phyloP scores from a whole-genome alignment of 768 basidiomycete species.

The Ramaria rubella region DNA sequence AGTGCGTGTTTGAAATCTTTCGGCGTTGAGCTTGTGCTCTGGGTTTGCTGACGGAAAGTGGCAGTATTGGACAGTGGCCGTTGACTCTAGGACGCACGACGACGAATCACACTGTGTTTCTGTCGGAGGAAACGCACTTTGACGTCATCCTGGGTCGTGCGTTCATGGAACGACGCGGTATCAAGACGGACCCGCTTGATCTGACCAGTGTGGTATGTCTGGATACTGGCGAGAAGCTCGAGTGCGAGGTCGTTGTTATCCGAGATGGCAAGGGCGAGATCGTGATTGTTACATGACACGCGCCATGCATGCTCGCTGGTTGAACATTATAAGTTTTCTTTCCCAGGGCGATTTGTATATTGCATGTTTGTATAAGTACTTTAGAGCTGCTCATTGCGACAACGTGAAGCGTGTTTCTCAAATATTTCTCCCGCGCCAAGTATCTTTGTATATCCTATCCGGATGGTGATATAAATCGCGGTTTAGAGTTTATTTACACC shows the following conservation, averaged over 20 bases:
- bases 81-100: slow-evolving; percentile 53
- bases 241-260: slow-evolving; percentile 86
- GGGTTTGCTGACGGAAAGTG: not conserved
- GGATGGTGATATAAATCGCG: too few relatives aligned
- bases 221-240: slow-evolving; percentile 88
- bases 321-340: too few relatives aligned
- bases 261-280: slow-evolving; percentile 89
- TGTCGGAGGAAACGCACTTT: slow-evolving; percentile 93
- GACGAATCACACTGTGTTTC: slow-evolving; percentile 56
- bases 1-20: slow-evolving; percentile 29
- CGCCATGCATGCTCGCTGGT: too few relatives aligned
- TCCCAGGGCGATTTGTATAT: too few relatives aligned
- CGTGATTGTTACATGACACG: slow-evolving; percentile 72
- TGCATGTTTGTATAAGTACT: too few relatives aligned
- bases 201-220: slow-evolving; percentile 86
- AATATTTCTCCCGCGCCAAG: too few relatives aligned
- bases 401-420: too few relatives aligned
- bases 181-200: slow-evolving; percentile 76
- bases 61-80: slow-evolving; percentile 73
- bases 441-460: too few relatives aligned
- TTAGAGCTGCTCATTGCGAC: too few relatives aligned
- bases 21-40: not conserved
- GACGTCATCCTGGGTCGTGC: slow-evolving; percentile 79
- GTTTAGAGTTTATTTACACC: too few relatives aligned
- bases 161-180: slow-evolving; percentile 54